A percentile compares a stretch with the other conserved stretches of the same genome.
These are phyloP conservation scores for Acanthamoeba castellanii DNA, from an alignment of 208 protist genomes.

Conservation along the genomic window DNA sequence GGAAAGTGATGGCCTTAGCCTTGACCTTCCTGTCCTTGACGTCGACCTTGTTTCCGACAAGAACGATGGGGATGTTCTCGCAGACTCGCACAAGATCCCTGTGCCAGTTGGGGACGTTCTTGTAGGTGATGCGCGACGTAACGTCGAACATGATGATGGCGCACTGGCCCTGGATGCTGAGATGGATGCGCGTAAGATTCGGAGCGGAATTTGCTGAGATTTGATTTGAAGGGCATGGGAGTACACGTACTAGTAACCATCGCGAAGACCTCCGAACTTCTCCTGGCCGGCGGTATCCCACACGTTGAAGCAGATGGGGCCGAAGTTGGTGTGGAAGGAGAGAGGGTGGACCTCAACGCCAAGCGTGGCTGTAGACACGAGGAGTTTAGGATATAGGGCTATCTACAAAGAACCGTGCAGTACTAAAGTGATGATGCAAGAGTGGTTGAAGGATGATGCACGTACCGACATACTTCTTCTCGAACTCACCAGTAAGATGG, in stretches of 20 bases:
- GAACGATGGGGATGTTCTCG: conserved; percentile 99
- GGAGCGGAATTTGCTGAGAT: not conserved
- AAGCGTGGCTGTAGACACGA: conserved; percentile 90
- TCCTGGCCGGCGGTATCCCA: conserved; percentile 99
- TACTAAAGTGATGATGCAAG: not conserved
- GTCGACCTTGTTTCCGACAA: conserved; percentile 99
- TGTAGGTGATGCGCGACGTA: conserved; percentile 99
- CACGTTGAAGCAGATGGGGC: conserved; percentile 99
- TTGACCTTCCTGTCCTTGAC: conserved; percentile 99
- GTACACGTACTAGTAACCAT: conserved; percentile 98
- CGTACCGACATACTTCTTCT: conserved; percentile 98
- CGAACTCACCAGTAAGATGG: conserved; percentile 99
- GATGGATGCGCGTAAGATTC: not conserved
- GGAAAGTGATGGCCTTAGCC: conserved; percentile 99
- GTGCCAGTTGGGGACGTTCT: conserved; percentile 99
- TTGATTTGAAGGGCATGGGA: conserved; percentile 83
- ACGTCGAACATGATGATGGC: conserved; percentile 99
- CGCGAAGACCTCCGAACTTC: conserved; percentile 99
- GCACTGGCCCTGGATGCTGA: conserved; percentile 96
- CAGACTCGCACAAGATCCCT: conserved; percentile 99
- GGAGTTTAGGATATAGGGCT: not conserved
- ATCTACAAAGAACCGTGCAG: too few species aligned
- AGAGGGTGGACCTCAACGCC: conserved; percentile 99
- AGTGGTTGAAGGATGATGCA: not conserved
- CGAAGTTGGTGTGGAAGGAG: conserved; percentile 98